These are phyloP conservation scores for Kwoniella pini DNA, from an alignment of 768 basidiomycete species.

Conservation along the genomic window DNA sequence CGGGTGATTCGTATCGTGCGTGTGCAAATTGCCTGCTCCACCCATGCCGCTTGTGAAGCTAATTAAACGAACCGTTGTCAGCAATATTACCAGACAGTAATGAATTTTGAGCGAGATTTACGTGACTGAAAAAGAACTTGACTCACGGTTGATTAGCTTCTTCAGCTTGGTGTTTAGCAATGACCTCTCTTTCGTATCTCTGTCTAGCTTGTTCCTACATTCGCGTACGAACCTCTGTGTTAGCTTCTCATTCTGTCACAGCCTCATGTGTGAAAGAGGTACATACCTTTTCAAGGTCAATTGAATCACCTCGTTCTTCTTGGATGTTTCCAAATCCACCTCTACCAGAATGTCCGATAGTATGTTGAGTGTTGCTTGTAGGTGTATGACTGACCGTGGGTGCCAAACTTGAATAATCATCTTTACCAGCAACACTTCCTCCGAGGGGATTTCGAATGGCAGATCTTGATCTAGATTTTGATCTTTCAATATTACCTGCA, in stretches of 20 bases:
- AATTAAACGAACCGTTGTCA: too few species aligned
- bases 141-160: conserved; percentile 44
- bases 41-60: conserved; percentile 11
- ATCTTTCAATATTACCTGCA: conserved; percentile 49
- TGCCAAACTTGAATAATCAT: conserved; percentile 11
- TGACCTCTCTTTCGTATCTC: conserved; percentile 40
- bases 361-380: background rate
- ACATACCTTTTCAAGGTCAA: conserved; percentile 44
- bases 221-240: background rate
- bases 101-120: too few species aligned
- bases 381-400: conserved; percentile 15
- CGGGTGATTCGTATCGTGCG: conserved; percentile 20
- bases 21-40: conserved; percentile 29
- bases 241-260: background rate
- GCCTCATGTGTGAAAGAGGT: background rate
- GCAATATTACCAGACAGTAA: too few species aligned
- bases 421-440: conserved; percentile 8
- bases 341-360: conserved; percentile 26
- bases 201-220: conserved; percentile 35
- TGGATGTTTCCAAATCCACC: conserved; percentile 52
- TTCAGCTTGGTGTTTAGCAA: conserved; percentile 34
- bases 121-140: background rate
- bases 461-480: conserved; percentile 32
- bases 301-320: conserved; percentile 28
- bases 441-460: conserved; percentile 13